Evolutionary conservation across 345 rosid genomes (phyloP), one percentile per base, ranked within the genome.

Genomic region (Brassica rapa): DNA sequence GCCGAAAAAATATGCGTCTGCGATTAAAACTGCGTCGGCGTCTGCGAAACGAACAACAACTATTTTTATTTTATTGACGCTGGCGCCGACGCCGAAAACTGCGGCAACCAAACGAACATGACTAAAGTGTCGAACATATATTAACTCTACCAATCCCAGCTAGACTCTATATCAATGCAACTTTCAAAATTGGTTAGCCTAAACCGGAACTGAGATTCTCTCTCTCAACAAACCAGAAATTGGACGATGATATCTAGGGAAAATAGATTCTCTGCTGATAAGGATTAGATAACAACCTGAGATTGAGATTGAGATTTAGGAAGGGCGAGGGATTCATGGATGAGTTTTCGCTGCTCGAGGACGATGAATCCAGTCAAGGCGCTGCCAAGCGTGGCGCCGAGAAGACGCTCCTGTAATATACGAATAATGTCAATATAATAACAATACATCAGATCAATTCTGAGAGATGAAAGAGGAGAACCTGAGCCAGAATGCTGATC

Each of bases 371-470:
- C 91, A 0, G 90, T 75, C 68, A 89, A 79, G 8, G 86, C 87
- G 75, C 83, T 77, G 15, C 99, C 97, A 41, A 93, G 75, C 23
- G 89, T 81, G 29, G 84, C 86, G 14, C 99, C 99, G 53, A 93
- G 93, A 68, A 95, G 80, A 66, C 97, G 83, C 63, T 80, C 83
- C 83, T 24, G 27, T 80, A 24, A 32, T 6, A 24, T 15, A 66
- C 8, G 15, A 24, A 24, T 24, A n/a, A n/a, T n/a, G n/a, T n/a
- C n/a, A n/a, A n/a, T n/a, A n/a, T n/a, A n/a, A n/a, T 24, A 24
- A 24, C 27, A 24, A 24, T 24, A 24, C 27, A 24, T 24, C 27
- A 24, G 27, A 24, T 24, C 27, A 24, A 24, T 24, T 24, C 27
- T 24, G 27, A 24, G 3, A n/a, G 74, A 62, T 2, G 46, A 29